phyloP scores from a whole-genome alignment of 805 yeast genomes.

The Myxozyma mucilagina region DNA sequence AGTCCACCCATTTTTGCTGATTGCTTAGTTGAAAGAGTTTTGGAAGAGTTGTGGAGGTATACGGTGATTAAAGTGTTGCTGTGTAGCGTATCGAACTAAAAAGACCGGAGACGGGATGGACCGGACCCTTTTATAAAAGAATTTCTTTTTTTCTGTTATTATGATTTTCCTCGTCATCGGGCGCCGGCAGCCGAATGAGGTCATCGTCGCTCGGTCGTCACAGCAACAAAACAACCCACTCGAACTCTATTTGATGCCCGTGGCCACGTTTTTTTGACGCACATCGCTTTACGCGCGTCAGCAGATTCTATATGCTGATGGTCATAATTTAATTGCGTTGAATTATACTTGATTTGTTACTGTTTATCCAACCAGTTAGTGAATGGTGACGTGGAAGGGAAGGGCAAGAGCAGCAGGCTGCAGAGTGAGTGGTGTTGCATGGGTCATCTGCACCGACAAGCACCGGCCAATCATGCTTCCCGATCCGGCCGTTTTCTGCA shows the following conservation, averaged over 20 bases:
- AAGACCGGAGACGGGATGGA: not conserved
- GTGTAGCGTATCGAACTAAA: not conserved
- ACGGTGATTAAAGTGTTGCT: not conserved
- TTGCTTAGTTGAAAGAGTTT: not conserved
- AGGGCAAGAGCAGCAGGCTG: not conserved
- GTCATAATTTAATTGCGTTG: too few relatives aligned
- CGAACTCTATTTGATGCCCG: not conserved
- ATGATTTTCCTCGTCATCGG: too few relatives aligned
- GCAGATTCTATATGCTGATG: too few relatives aligned
- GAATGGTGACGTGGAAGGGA: too few relatives aligned
- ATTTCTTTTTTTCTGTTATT: not conserved
- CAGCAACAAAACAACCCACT: conserved; percentile 7
- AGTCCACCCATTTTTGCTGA: conserved; percentile 23
- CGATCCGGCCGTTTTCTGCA: conserved; percentile 5
- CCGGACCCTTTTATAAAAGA: not conserved
- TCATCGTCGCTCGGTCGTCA: conserved; percentile 8
- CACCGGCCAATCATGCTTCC: conserved; percentile 4
- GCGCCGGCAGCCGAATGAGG: conserved; percentile 9
- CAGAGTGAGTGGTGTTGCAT: not conserved
- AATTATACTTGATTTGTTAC: too few relatives aligned
- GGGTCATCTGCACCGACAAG: conserved; percentile 1
- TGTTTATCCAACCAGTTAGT: too few relatives aligned
- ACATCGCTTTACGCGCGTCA: too few relatives aligned
- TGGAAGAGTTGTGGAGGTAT: not conserved
- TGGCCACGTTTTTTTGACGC: not conserved